These are phyloP conservation scores for Raphanus sativus DNA, from an alignment of 345 rosid genomes.

Conservation along the genomic window DNA sequence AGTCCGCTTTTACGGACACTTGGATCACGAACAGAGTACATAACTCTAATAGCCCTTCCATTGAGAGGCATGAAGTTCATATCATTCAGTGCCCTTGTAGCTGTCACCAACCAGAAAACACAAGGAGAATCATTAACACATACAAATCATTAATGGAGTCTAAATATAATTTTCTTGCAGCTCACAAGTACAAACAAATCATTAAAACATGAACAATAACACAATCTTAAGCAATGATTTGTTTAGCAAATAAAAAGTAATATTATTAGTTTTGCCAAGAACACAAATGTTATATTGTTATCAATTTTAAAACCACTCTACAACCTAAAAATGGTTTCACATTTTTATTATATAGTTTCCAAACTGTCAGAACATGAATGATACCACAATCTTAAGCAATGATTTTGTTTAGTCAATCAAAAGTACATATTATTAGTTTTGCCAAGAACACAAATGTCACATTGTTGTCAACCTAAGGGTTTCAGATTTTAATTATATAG, in stretches of 20 bases:
- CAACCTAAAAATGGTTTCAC: neutral
- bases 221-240: neutral
- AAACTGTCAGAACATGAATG: neutral
- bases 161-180: neutral
- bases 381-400: neutral
- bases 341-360: neutral
- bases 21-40: conserved; percentile 95
- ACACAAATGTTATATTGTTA: neutral
- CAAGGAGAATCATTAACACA: neutral
- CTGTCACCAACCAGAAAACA: conserved; percentile 42
- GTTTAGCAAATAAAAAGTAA: neutral
- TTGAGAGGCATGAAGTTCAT: conserved; percentile 76
- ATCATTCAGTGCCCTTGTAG: conserved; percentile 76
- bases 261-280: neutral
- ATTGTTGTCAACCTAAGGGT: neutral
- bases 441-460: neutral
- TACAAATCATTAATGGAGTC: neutral
- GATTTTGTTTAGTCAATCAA: neutral
- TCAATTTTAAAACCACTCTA: neutral
- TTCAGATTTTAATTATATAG: neutral
- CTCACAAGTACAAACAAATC: neutral
- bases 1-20: conserved; percentile 84
- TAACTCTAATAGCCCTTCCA: conserved; percentile 68
- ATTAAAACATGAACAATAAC: neutral
- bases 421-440: neutral